Evolutionary conservation across 768 basidiomycete genomes (phyloP).

Genomic region (Ramaria sp.): DNA sequence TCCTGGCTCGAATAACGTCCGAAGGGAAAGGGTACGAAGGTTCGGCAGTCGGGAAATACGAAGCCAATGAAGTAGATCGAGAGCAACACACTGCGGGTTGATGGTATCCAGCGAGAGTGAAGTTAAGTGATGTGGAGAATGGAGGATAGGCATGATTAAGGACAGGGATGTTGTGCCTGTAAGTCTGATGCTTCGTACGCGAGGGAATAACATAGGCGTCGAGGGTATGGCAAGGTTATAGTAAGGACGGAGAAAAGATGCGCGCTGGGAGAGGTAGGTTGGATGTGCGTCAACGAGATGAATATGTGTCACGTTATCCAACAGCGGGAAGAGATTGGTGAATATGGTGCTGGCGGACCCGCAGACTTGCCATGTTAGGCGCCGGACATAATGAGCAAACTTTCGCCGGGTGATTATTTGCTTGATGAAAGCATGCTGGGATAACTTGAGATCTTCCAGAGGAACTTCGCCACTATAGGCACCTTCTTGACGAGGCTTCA

Average conservation of each 20-base stretch:
- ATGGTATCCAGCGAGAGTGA: neutral
- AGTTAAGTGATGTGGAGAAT: neutral
- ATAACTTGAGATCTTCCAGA: neutral
- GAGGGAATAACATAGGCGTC: neutral
- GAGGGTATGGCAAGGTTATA: neutral
- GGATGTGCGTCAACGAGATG: neutral
- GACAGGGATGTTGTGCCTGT: neutral
- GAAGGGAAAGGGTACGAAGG: neutral
- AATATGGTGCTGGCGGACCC: neutral
- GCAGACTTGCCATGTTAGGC: neutral
- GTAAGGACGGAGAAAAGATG: neutral
- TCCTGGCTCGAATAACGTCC: neutral
- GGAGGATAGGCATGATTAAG: neutral
- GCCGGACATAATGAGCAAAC: neutral
- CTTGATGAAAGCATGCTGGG: neutral
- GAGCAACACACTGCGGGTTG: neutral
- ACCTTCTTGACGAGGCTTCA: neutral
- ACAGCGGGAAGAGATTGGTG: neutral
- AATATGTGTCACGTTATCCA: neutral
- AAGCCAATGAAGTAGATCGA: neutral
- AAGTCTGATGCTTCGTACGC: neutral
- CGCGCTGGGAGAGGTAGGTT: neutral
- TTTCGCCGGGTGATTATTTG: neutral
- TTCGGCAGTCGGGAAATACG: neutral
- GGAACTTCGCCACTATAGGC: neutral